Evolutionary conservation across 2,329 filamentous ascomycete species (phyloP).

Genomic region (Geosmithia flava): DNA sequence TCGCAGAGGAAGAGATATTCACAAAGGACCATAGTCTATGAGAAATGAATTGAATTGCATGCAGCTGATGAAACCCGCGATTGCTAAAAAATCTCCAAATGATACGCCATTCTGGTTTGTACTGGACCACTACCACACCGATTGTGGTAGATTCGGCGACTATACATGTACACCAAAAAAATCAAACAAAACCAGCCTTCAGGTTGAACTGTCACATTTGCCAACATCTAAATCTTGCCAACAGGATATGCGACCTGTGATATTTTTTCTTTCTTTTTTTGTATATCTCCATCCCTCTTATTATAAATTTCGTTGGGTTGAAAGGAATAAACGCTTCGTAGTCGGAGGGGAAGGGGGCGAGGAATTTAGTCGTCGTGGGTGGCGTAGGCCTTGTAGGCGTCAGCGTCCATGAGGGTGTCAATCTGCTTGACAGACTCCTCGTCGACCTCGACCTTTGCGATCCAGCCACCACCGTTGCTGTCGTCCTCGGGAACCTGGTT

Average conservation of each 20-base stretch:
- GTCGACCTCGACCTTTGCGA: constrained; percentile 72
- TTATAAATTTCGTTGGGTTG: neutral
- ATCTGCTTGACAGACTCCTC: constrained; percentile 55
- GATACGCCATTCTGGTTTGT: neutral
- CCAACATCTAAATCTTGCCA: neutral
- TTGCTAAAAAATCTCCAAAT: constrained; percentile 4
- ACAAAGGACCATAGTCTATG: neutral
- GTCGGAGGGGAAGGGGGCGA: neutral
- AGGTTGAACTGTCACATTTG: constrained; percentile 9
- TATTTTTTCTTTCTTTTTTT: neutral
- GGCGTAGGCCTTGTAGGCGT: constrained; percentile 68
- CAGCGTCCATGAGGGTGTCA: constrained; percentile 63
- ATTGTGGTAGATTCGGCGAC: neutral
- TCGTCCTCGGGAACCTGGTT: constrained; percentile 82
- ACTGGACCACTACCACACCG: neutral
- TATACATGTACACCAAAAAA: no score
- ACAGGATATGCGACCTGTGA: neutral
- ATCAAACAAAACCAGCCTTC: constrained; percentile 1
- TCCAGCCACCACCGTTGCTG: constrained; percentile 70
- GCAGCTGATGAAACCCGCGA: constrained; percentile 11
- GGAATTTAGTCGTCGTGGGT: constrained; percentile 21
- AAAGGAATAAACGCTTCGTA: neutral
- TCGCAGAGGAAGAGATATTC: neutral
- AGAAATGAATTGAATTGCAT: neutral
- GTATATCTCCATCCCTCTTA: neutral